A percentile compares a stretch with the other conserved stretches of the same genome.
Evolutionary conservation across 2,329 filamentous ascomycete species (phyloP).

Genomic region (Lasiodiplodia citricola): DNA sequence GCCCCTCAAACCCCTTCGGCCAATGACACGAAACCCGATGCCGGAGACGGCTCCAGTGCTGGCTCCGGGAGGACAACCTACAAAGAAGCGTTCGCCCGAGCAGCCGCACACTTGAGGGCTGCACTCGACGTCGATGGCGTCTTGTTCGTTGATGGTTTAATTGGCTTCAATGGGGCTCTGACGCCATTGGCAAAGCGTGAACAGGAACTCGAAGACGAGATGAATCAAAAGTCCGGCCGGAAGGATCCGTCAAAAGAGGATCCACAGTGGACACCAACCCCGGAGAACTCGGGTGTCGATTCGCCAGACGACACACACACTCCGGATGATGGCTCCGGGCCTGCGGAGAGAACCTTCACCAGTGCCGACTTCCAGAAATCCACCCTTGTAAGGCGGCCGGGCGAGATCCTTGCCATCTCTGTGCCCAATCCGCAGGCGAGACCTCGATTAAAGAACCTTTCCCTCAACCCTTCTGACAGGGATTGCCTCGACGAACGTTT

Average conservation of each 20-base stretch:
- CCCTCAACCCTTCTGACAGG: conserved; percentile 22
- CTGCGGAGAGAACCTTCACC: conserved; percentile 16
- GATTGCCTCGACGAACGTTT: conserved; percentile 29
- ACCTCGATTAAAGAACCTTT: conserved; percentile 1
- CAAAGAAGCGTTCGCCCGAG: conserved; percentile 30
- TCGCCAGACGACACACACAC: background rate
- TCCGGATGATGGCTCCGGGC: conserved; percentile 13
- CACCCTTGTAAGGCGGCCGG: conserved; percentile 14
- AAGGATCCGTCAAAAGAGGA: conserved; percentile 5
- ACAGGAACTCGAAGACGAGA: conserved; percentile 29
- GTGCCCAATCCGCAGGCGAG: background rate
- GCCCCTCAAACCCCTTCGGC: background rate
- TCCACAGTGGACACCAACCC: background rate
- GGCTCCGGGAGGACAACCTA: conserved; percentile 27
- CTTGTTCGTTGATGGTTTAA: conserved; percentile 30
- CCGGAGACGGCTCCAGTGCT: background rate
- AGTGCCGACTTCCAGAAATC: conserved; percentile 19
- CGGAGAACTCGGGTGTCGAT: background rate
- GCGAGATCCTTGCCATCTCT: conserved; percentile 15
- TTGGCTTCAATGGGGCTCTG: conserved; percentile 29
- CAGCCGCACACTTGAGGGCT: conserved; percentile 28
- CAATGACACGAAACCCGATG: background rate
- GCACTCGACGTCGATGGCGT: conserved; percentile 27
- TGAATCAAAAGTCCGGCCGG: conserved; percentile 4
- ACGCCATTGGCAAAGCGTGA: conserved; percentile 29